Evolutionary conservation across 169 alveolate genomes (phyloP).

Genomic region (Eimeria brunetti): DNA sequence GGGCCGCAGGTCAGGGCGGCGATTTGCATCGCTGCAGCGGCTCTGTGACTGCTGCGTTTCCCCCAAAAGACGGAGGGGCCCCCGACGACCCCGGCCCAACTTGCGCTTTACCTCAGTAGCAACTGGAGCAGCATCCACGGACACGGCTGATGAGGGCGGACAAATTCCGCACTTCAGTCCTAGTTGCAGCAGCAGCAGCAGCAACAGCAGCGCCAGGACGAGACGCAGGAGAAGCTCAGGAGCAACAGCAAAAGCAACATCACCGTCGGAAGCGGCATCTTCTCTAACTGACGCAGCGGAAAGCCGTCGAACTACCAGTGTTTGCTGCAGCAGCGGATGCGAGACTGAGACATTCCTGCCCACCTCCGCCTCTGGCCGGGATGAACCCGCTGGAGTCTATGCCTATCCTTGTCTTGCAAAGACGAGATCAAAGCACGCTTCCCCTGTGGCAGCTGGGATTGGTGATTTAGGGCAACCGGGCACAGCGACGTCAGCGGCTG

Average conservation of each 20-base stretch:
- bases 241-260: background rate
- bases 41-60: constrained; percentile 54
- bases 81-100: constrained; percentile 46
- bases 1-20: constrained; percentile 31
- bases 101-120: constrained; percentile 7
- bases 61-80: constrained; percentile 34
- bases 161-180: background rate
- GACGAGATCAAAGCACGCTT: background rate
- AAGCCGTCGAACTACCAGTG: background rate
- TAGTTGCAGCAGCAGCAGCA: constrained; percentile 22
- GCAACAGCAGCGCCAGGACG: constrained; percentile 21
- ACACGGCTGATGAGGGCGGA: background rate
- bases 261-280: background rate
- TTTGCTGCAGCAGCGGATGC: constrained; percentile 50
- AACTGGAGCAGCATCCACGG: constrained; percentile 4
- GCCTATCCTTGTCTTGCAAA: background rate
- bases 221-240: background rate
- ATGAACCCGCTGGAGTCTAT: constrained; percentile 8
- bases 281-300: background rate
- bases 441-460: background rate
- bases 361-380: constrained; percentile 39
- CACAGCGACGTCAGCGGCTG: background rate
- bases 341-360: constrained; percentile 28
- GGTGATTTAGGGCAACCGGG: background rate
- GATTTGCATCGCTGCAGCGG: constrained; percentile 25